Percentiles rank a stretch among this genome's conserved stretches.
These are phyloP conservation scores for Ceratobasidium sp. DNA, from an alignment of 1,284 basidiomycete species.

Conservation along the genomic window DNA sequence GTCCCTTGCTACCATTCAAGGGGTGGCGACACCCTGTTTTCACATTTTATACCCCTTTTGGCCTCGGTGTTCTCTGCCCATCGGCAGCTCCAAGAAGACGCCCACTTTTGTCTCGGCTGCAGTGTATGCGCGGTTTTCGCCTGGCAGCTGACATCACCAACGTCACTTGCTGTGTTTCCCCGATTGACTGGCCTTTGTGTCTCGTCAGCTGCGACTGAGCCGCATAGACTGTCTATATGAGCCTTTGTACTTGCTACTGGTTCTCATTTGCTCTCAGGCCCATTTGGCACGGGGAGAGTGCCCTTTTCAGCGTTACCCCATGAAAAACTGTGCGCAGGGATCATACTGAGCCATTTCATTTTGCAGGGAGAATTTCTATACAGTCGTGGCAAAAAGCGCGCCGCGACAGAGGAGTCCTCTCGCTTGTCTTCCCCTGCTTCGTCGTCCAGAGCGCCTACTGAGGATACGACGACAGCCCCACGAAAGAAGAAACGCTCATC, in stretches of 20 bases:
- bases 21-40: neutral
- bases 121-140: slow-evolving; percentile 39
- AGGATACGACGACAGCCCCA: neutral
- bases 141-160: neutral
- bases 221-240: too few relatives aligned
- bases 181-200: slow-evolving; percentile 4
- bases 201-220: neutral
- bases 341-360: neutral
- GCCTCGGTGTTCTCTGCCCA: too few relatives aligned
- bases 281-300: too few relatives aligned
- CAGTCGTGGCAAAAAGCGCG: slow-evolving; percentile 36
- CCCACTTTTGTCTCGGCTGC: slow-evolving; percentile 14
- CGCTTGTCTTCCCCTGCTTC: neutral
- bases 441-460: neutral
- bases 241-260: too few relatives aligned
- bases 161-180: slow-evolving; percentile 6
- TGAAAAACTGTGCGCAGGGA: too few relatives aligned
- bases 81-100: neutral
- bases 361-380: slow-evolving; percentile 33
- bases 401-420: neutral
- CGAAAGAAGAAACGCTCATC: slow-evolving; percentile 16
- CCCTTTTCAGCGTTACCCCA: too few relatives aligned
- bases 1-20: neutral
- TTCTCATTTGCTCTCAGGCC: too few relatives aligned
- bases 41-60: too few relatives aligned